phyloP scores from a whole-genome alignment of 306 rosid genomes.

The Datisca glomerata region DNA sequence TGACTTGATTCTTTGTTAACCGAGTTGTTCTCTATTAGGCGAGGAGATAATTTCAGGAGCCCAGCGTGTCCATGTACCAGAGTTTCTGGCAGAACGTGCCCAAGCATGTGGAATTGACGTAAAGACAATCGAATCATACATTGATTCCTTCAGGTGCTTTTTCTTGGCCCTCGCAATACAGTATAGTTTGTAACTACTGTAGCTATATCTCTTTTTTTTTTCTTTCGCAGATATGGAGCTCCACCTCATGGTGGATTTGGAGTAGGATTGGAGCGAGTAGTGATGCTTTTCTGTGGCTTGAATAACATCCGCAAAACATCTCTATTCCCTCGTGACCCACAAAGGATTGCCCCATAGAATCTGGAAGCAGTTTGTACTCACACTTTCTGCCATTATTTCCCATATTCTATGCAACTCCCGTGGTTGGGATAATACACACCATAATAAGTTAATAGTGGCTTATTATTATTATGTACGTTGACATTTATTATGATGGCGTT shows the following conservation, averaged over 20 bases:
- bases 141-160: constrained; percentile 83
- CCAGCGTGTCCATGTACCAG: constrained; percentile 80
- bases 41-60: constrained; percentile 98
- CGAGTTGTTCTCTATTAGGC: constrained; percentile 24
- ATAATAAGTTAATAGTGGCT: too few species aligned
- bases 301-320: constrained; percentile 82
- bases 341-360: constrained; percentile 41
- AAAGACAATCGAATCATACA: constrained; percentile 54
- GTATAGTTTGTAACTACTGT: too few species aligned
- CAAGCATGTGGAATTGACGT: constrained; percentile 69
- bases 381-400: too few species aligned
- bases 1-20: constrained; percentile 2
- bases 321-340: constrained; percentile 83
- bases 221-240: constrained; percentile 62
- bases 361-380: too few species aligned
- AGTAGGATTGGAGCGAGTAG: constrained; percentile 90
- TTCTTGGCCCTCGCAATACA: too few species aligned
- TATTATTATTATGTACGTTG: too few species aligned
- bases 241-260: constrained; percentile 96
- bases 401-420: too few species aligned
- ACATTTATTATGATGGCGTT: too few species aligned
- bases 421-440: too few species aligned
- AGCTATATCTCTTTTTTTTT: too few species aligned
- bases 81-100: constrained; percentile 66
- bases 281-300: constrained; percentile 83